These are phyloP conservation scores for Neofusicoccum parvum DNA, from an alignment of 2,329 filamentous ascomycete genomes.

Conservation along the genomic window DNA sequence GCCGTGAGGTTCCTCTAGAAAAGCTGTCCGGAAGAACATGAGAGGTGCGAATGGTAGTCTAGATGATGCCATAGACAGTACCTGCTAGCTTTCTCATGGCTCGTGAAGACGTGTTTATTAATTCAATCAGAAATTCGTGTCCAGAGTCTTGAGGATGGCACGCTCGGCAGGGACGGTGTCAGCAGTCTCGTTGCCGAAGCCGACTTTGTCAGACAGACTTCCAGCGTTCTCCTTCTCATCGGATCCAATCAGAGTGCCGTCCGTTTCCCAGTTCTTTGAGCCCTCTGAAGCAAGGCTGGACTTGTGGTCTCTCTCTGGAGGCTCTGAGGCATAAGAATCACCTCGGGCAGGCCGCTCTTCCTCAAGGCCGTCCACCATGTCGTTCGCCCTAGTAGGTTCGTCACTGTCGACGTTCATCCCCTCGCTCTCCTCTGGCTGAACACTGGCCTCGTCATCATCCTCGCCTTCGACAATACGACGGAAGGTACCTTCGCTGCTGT, in stretches of 20 bases:
- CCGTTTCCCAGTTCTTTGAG: background rate
- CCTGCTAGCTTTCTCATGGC: too few species aligned
- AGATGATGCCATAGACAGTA: too few species aligned
- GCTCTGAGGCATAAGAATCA: background rate
- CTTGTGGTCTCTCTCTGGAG: background rate
- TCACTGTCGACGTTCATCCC: background rate
- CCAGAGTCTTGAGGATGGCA: background rate
- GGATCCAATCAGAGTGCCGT: background rate
- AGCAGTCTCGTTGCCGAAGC: background rate
- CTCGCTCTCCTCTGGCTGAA: background rate
- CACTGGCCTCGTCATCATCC: background rate
- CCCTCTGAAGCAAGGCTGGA: background rate
- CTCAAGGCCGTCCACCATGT: too few species aligned
- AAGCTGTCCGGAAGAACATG: too few species aligned
- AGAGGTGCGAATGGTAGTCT: too few species aligned
- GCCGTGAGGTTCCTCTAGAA: too few species aligned
- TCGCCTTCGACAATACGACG: conserved; percentile 8
- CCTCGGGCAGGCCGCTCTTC: too few species aligned
- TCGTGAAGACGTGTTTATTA: too few species aligned
- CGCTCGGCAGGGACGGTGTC: background rate
- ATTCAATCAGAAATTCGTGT: background rate
- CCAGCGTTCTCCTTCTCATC: conserved; percentile 2
- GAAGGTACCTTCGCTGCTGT: conserved; percentile 4
- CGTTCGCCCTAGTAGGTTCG: too few species aligned
- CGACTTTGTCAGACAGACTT: background rate